Evolutionary conservation across 1,284 basidiomycete species (phyloP).

Genomic region (Polyporus tsugae): DNA sequence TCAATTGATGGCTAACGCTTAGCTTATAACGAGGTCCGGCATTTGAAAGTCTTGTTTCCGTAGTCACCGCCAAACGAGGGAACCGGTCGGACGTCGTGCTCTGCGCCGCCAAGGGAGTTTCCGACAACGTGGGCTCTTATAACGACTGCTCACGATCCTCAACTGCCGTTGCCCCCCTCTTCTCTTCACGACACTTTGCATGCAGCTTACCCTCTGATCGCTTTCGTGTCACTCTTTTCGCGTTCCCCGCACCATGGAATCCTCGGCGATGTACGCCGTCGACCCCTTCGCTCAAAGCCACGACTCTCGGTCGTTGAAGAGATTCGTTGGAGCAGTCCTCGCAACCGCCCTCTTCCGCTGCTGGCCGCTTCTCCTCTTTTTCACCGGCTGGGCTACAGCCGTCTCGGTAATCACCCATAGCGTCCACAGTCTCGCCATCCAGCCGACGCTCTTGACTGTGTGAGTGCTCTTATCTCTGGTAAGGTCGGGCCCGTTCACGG

Average conservation of each 20-base stretch:
- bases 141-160: background rate
- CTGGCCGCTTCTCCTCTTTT: constrained; percentile 73
- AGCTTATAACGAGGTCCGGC: background rate
- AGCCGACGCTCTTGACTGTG: constrained; percentile 68
- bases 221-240: constrained; percentile 14
- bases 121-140: background rate
- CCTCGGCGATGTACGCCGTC: constrained; percentile 34
- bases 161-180: background rate
- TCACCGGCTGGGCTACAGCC: constrained; percentile 63
- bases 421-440: constrained; percentile 53
- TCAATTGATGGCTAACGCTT: background rate
- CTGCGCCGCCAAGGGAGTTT: background rate
- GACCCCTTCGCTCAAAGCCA: constrained; percentile 34
- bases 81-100: background rate
- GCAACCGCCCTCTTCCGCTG: constrained; percentile 72
- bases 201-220: constrained; percentile 17
- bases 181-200: constrained; percentile 8
- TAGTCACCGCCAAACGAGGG: constrained; percentile 15
- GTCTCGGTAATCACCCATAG: constrained; percentile 60
- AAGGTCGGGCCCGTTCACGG: too few species aligned
- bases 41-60: constrained; percentile 9
- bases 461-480: constrained; percentile 42
- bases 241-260: constrained; percentile 29
- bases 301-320: constrained; percentile 21
- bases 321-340: constrained; percentile 58